These are phyloP conservation scores for Stagonosporopsis rhizophila DNA, from an alignment of 2,329 filamentous ascomycete genomes.

Conservation along the genomic window DNA sequence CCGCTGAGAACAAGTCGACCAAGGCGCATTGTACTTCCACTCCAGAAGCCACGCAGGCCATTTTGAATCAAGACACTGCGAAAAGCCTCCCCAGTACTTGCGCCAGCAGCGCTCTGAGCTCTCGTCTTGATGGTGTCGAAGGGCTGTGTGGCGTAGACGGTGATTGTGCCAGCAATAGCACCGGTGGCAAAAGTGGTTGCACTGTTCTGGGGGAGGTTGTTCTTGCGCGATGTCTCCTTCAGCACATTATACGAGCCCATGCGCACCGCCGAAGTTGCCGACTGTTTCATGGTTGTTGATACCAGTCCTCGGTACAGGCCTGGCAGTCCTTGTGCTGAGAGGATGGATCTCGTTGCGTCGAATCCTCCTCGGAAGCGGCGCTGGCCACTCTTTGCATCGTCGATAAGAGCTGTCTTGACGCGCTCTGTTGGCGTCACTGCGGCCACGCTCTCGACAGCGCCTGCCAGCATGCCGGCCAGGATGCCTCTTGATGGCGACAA, in stretches of 20 bases:
- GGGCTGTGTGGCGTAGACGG: constrained; percentile 54
- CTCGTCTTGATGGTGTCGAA: constrained; percentile 55
- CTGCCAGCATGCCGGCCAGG: constrained; percentile 39
- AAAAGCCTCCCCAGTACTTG: constrained; percentile 35
- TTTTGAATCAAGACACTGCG: constrained; percentile 32
- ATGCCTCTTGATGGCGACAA: constrained; percentile 36
- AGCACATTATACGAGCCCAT: constrained; percentile 60
- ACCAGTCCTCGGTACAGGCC: constrained; percentile 57
- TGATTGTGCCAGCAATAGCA: constrained; percentile 42
- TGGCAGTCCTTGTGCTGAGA: constrained; percentile 48
- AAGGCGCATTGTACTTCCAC: constrained; percentile 40
- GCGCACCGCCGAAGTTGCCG: constrained; percentile 56
- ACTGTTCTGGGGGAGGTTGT: constrained; percentile 33
- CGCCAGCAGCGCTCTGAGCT: constrained; percentile 44
- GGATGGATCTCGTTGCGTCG: constrained; percentile 39
- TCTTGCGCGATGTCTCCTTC: constrained; percentile 43
- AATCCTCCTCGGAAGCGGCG: constrained; percentile 30
- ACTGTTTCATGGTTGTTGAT: constrained; percentile 59
- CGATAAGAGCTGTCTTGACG: constrained; percentile 46
- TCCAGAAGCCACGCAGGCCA: constrained; percentile 42
- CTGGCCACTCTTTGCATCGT: constrained; percentile 35
- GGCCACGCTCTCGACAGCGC: constrained; percentile 36
- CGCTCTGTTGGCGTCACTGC: constrained; percentile 45
- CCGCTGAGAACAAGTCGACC: constrained; percentile 41
- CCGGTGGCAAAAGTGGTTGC: constrained; percentile 40